Base-by-base conservation (phyloP, 2,329 filamentous ascomycete species). In the Epichloe coenophiala region DNA sequence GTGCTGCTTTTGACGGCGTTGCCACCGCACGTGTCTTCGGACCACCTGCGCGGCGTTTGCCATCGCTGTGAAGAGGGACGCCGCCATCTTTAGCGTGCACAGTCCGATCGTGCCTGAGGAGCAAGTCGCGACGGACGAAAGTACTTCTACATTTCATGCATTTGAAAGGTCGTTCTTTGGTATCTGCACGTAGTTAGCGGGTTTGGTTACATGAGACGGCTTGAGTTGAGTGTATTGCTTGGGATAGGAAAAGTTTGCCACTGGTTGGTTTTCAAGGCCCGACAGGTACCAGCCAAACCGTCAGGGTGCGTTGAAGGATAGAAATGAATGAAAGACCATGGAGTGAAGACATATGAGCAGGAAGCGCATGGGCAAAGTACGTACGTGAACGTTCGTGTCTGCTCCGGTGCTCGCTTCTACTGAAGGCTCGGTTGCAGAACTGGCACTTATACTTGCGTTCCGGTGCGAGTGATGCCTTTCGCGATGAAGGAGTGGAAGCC, bases 371-470 rank as follows among this genome's bases (percentile, higher is more conserved):
- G 35, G 31, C 13, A 38, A 15, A 45, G 15, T 51, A 91, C 91
- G 77, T 93, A 97, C 93, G 93, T 68, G 89, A 95, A 72, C 93
- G 81, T 72, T 98, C 93, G 71, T 98, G 93, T 70, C 93, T 80
- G 71, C 89, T 96, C 61, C 93, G 82, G 70, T 98, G 93, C 71
- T 98, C 93, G 69, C 89, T 95, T 68, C 93, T 80, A 73, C 90
- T 96, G 69, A 98, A 98, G 57, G 93, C 93, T 69, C 93, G 81
- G 72, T 90, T 90, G 75, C 93, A 97, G 71, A 95, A 97, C 76
- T 95, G 89, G 74, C 93, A 98, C 70, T 97, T 96, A 81, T 98
- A 98, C 72, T 96, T 95, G 76, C 94, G 91, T 75, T 97, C 93
- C 51, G 90, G 88, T 60, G 81, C 84, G 60, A 83, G 72, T 55